Evolutionary conservation across 2,329 filamentous ascomycete genomes (phyloP).

Genomic region (Bretziella fagacearum): DNA sequence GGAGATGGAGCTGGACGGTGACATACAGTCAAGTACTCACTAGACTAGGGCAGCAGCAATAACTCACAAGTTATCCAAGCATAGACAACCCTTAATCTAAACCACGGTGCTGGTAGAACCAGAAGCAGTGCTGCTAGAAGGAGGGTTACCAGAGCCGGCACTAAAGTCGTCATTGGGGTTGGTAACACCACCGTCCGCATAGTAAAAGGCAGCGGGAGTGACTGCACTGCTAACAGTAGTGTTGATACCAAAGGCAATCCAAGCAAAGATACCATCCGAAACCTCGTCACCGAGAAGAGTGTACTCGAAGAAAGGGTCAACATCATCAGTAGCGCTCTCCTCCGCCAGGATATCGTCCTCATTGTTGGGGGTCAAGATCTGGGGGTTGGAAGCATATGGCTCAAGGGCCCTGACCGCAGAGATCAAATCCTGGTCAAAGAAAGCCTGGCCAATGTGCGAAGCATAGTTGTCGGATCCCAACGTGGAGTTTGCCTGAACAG

Average conservation of each 20-base stretch:
- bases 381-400: constrained; percentile 30
- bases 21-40: too few species aligned
- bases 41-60: too few species aligned
- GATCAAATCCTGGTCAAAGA: constrained; percentile 41
- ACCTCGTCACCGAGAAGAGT: constrained; percentile 36
- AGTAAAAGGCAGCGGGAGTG: constrained; percentile 21
- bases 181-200: constrained; percentile 21
- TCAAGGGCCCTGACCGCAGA: constrained; percentile 28
- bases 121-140: background rate
- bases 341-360: constrained; percentile 32
- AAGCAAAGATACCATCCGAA: constrained; percentile 34
- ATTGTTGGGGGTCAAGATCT: constrained; percentile 30
- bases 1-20: too few species aligned
- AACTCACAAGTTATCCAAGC: background rate
- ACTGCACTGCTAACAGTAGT: constrained; percentile 17
- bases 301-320: constrained; percentile 42
- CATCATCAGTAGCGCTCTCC: constrained; percentile 30
- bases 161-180: constrained; percentile 15
- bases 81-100: background rate
- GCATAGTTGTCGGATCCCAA: constrained; percentile 29
- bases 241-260: constrained; percentile 36
- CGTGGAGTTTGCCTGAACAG: constrained; percentile 32
- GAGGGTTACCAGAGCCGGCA: background rate
- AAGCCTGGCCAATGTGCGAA: constrained; percentile 45
- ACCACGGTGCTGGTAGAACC: background rate